Conservation (phyloP, 2,329 filamentous ascomycete species). For the Monilinia aucupariae region DNA sequence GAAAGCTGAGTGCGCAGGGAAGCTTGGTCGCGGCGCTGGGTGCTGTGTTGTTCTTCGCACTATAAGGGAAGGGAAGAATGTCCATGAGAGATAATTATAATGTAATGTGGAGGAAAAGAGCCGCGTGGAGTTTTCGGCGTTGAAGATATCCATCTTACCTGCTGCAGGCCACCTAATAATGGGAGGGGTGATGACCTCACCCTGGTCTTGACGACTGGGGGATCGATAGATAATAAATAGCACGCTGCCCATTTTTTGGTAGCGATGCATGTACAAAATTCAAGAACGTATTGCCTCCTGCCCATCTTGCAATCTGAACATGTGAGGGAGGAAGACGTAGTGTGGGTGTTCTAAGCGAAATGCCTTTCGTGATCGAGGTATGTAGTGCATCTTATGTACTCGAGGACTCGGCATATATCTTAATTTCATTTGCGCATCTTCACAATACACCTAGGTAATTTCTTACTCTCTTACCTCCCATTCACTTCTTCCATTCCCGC, state of each 20-base stretch:
- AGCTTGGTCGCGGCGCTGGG: not conserved
- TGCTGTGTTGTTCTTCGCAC: not conserved
- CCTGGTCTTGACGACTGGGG: not conserved
- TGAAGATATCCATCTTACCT: slow-evolving; percentile 4
- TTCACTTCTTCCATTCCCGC: too few relatives aligned
- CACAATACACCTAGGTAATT: too few relatives aligned
- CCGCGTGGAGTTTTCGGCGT: not conserved
- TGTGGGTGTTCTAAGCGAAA: too few relatives aligned
- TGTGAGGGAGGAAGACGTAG: not conserved
- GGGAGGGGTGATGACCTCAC: not conserved
- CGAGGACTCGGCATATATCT: too few relatives aligned
- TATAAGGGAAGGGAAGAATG: not conserved
- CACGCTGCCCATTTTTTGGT: not conserved
- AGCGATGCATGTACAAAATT: not conserved
- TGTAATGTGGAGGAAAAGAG: not conserved
- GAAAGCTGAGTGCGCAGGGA: not conserved
- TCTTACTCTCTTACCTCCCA: too few relatives aligned
- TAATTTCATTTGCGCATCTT: too few relatives aligned
- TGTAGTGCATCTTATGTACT: too few relatives aligned
- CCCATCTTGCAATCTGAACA: not conserved
- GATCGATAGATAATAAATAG: not conserved
- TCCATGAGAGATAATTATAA: not conserved
- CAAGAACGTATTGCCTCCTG: not conserved
- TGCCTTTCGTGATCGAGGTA: too few relatives aligned
- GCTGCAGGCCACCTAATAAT: not conserved